Base-by-base conservation (phyloP, 1,139 yeast genomes). In the Yamadazyma dendronema region DNA sequence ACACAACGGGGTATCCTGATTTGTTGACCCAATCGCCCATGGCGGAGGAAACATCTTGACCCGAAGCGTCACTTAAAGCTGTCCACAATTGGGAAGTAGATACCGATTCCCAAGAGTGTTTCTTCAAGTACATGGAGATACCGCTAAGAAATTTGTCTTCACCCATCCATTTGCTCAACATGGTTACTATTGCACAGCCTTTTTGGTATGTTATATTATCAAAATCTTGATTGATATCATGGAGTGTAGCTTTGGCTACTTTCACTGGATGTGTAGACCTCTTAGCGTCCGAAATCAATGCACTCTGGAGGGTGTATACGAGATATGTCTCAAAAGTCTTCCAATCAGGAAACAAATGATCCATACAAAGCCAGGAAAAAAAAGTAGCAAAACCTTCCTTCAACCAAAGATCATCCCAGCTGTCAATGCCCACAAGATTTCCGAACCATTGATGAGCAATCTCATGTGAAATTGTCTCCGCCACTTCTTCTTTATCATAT, bases 11-110 rank as follows among this genome's bases (percentile, higher is more conserved):
- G 68, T 73, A 87, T 8, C 96, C 96, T 43, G 84, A 77, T 53
- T 81, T 77, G 50, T 81, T 79, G 39, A 94, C 86, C 96, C 96
- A 87, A 40, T 78, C 70, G 50, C 81, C 78, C 95, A 87, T 21
- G 10, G 10, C 86, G 42, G 67, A 62, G 43, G 73, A 75, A 38
- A 87, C 87, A 48, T 87, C 87, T 30, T 87, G 76, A 28, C 78
- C 90, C 38, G 79, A 84, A 33, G 84, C 66, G 39, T n/a, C n/a
- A n/a, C n/a, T n/a, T n/a, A n/a, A 86, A 67, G 17, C 94, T 82
- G 40, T 71, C 96, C 96, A 87, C 54, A 88, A 73, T 55, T 87
- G 95, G 30, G 77, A 72, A 19, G 96, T 84, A 50, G 78, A 69
- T 25, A 95, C 87, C 62, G 87, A 88, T 35, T 84, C 81, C 64